phyloP scores from a whole-genome alignment of 441 rosid genomes.

The Eutrema salsugineum region DNA sequence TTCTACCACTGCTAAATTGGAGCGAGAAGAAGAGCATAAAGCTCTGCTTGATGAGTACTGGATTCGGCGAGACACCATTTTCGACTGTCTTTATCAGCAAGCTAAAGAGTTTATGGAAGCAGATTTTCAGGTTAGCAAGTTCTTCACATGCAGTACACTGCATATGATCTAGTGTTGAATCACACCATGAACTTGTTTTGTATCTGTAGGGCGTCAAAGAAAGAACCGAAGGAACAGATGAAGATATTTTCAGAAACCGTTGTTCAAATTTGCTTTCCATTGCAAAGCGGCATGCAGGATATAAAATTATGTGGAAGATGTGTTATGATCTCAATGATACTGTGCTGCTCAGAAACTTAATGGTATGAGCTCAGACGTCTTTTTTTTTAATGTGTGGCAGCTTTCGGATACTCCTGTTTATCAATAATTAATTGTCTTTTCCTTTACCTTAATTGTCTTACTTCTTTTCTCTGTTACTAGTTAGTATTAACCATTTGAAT shows the following conservation, averaged over 20 bases:
- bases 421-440: background rate
- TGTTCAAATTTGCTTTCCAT: slow-evolving; percentile 64
- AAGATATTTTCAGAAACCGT: slow-evolving; percentile 55
- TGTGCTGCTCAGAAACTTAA: slow-evolving; percentile 65
- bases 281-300: slow-evolving; percentile 83
- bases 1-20: slow-evolving; percentile 71
- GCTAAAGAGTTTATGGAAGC: slow-evolving; percentile 51
- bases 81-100: slow-evolving; percentile 68
- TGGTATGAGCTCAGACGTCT: slow-evolving; percentile 51
- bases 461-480: slow-evolving; percentile 16
- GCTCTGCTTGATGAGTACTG: slow-evolving; percentile 75
- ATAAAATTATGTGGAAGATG: slow-evolving; percentile 78
- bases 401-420: background rate
- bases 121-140: slow-evolving; percentile 48
- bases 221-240: slow-evolving; percentile 37
- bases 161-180: background rate
- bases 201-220: slow-evolving; percentile 49
- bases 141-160: background rate
- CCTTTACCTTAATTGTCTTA: background rate
- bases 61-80: slow-evolving; percentile 71
- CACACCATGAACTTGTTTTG: slow-evolving; percentile 8
- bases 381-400: background rate
- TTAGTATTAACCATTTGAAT: background rate
- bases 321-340: slow-evolving; percentile 87
- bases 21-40: slow-evolving; percentile 69